phyloP scores from a whole-genome alignment of 495 filamentous ascomycete species.

The Endocarpon pusillum region DNA sequence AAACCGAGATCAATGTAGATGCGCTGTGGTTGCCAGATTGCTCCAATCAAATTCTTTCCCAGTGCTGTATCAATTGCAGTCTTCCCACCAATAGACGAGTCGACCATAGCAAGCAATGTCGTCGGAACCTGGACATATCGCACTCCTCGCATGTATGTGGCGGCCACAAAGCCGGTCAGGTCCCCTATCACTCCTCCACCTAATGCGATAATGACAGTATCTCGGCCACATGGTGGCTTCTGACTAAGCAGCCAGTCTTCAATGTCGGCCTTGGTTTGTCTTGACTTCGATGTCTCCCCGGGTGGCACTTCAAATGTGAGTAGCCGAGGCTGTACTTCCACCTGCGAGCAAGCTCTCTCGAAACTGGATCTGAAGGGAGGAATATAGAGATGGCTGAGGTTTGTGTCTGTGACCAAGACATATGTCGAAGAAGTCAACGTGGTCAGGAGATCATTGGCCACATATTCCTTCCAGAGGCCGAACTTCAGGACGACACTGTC shows the following conservation, averaged over 20 bases:
- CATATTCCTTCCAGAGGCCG: conserved; percentile 69
- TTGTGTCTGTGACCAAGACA: conserved; percentile 90
- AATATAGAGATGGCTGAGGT: conserved; percentile 67
- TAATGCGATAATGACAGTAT: conserved; percentile 86
- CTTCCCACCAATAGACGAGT: conserved; percentile 96
- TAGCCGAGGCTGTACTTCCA: conserved; percentile 39
- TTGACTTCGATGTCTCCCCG: conserved; percentile 82
- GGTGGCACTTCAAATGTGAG: conserved; percentile 77
- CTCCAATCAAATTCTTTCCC: conserved; percentile 89
- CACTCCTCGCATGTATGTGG: conserved; percentile 96
- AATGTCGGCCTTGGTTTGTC: conserved; percentile 83
- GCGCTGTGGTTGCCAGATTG: conserved; percentile 89
- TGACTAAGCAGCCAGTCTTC: conserved; percentile 95
- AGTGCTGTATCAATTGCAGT: conserved; percentile 95
- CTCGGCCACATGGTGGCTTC: conserved; percentile 59
- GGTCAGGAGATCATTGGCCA: conserved; percentile 64
- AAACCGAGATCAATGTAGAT: conserved; percentile 92
- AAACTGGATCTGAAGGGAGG: conserved; percentile 60
- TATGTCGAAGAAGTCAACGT: conserved; percentile 76
- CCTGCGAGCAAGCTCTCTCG: conserved; percentile 29
- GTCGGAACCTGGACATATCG: conserved; percentile 94
- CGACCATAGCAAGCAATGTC: conserved; percentile 89
- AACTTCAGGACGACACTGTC: conserved; percentile 87
- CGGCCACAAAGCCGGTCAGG: conserved; percentile 90
- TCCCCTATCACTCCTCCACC: conserved; percentile 98